Evolutionary conservation across 1,284 basidiomycete species (phyloP).

Genomic region (Apiotrichum domesticum): DNA sequence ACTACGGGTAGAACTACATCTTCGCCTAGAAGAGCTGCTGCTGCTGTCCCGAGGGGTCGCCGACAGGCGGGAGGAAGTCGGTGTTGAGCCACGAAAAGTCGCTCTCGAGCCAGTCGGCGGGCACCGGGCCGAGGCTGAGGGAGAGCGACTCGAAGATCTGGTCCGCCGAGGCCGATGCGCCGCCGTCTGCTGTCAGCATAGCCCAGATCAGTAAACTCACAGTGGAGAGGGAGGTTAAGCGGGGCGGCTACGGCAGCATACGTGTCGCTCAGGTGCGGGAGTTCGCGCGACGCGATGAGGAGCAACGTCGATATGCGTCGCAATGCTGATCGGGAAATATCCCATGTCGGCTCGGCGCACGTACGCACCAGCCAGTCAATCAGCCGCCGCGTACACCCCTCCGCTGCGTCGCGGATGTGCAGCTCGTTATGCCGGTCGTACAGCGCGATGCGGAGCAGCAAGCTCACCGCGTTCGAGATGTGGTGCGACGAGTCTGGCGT

Average conservation of each 20-base stretch:
- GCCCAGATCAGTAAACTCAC: background rate
- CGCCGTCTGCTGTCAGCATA: background rate
- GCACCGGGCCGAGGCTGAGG: background rate
- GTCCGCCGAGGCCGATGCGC: background rate
- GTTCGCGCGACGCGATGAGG: conserved; percentile 16
- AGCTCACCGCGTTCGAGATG: conserved; percentile 25
- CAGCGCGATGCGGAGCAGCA: conserved; percentile 25
- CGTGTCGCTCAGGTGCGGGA: conserved; percentile 9
- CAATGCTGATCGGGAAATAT: conserved; percentile 28
- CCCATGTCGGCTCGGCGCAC: conserved; percentile 18
- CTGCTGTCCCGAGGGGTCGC: no score
- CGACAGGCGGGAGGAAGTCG: background rate
- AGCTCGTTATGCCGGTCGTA: background rate
- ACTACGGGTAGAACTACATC: no score
- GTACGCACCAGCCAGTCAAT: conserved; percentile 4
- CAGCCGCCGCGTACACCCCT: conserved; percentile 3
- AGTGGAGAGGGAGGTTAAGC: conserved; percentile 4
- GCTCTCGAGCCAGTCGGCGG: conserved; percentile 2
- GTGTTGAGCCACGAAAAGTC: conserved; percentile 13
- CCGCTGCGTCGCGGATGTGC: background rate
- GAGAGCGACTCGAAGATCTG: conserved; percentile 7
- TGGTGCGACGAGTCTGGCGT: conserved; percentile 29
- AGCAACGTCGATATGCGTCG: conserved; percentile 23
- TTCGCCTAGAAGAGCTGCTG: no score
- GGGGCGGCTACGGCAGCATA: conserved; percentile 14